Evolutionary conservation across 345 rosid genomes (phyloP).

Genomic region (Pugionium dolabratum): DNA sequence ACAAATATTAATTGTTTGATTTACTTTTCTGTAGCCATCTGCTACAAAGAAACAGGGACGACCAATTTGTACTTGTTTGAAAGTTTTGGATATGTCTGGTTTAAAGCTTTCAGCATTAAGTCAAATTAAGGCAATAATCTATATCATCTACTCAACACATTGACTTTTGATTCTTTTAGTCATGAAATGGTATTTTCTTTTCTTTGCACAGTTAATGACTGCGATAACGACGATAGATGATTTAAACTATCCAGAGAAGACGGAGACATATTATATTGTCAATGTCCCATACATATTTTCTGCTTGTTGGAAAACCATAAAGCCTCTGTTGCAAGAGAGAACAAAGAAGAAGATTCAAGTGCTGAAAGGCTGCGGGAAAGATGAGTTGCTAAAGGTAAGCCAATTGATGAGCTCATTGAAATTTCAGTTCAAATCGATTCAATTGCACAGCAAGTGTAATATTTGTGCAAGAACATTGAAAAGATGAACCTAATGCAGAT

Average conservation of each 20-base stretch:
- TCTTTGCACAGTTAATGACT: slow-evolving; percentile 68
- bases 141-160: slow-evolving; percentile 8
- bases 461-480: slow-evolving; percentile 24
- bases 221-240: slow-evolving; percentile 81
- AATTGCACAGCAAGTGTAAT: not conserved
- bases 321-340: slow-evolving; percentile 94
- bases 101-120: slow-evolving; percentile 83
- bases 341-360: slow-evolving; percentile 90
- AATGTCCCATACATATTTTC: slow-evolving; percentile 88
- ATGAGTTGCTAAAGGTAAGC: slow-evolving; percentile 83
- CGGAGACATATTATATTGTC: slow-evolving; percentile 81
- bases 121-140: slow-evolving; percentile 69
- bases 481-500: slow-evolving; percentile 49
- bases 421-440: not conserved
- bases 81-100: slow-evolving; percentile 98
- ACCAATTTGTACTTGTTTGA: slow-evolving; percentile 71
- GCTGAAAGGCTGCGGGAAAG: slow-evolving; percentile 74
- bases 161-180: not conserved
- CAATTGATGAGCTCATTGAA: not conserved
- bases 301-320: slow-evolving; percentile 94
- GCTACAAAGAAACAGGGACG: slow-evolving; percentile 69
- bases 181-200: not conserved
- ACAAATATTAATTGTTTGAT: not conserved
- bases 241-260: slow-evolving; percentile 95
- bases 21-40: slow-evolving; percentile 55